Conservation (phyloP, 1,284 basidiomycete genomes). For the Malassezia obtusa region DNA sequence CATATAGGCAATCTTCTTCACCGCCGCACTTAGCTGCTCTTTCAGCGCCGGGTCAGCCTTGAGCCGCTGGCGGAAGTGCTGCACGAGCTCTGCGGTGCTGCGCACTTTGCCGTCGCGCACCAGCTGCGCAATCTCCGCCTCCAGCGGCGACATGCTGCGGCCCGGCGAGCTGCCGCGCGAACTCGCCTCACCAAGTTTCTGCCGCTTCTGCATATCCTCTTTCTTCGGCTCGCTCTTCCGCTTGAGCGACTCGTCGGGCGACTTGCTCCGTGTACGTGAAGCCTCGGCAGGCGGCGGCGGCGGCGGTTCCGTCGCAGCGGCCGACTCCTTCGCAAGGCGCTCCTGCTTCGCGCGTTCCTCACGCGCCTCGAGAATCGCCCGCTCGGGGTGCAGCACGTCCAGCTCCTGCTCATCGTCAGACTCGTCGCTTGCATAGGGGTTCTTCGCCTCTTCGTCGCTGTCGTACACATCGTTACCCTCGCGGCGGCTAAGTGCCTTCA, state of each 20-base stretch:
- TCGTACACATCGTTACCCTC: constrained; percentile 45
- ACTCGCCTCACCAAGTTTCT: background rate
- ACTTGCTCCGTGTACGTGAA: background rate
- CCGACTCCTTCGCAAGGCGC: constrained; percentile 20
- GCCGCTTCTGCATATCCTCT: constrained; percentile 15
- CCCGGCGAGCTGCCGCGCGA: constrained; percentile 11
- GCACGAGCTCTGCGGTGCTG: constrained; percentile 33
- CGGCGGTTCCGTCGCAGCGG: constrained; percentile 4
- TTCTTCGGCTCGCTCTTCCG: constrained; percentile 24
- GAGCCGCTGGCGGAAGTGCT: constrained; percentile 35
- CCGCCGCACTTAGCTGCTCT: constrained; percentile 33
- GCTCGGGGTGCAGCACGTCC: constrained; percentile 44
- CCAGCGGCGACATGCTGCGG: constrained; percentile 25
- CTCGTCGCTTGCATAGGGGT: constrained; percentile 40
- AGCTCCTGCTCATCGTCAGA: constrained; percentile 41
- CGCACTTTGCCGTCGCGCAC: constrained; percentile 28
- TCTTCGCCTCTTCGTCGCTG: constrained; percentile 41
- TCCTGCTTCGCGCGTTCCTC: constrained; percentile 34
- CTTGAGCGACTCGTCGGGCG: constrained; percentile 8
- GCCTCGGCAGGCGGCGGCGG: background rate
- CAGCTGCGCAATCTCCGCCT: constrained; percentile 32
- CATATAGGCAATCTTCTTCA: constrained; percentile 35
- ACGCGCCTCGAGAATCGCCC: constrained; percentile 40
- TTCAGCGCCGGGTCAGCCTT: constrained; percentile 37
- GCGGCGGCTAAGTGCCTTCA: constrained; percentile 38